These are phyloP conservation scores for Dioscorea alata DNA, from an alignment of 106 monocot species.

Conservation along the genomic window DNA sequence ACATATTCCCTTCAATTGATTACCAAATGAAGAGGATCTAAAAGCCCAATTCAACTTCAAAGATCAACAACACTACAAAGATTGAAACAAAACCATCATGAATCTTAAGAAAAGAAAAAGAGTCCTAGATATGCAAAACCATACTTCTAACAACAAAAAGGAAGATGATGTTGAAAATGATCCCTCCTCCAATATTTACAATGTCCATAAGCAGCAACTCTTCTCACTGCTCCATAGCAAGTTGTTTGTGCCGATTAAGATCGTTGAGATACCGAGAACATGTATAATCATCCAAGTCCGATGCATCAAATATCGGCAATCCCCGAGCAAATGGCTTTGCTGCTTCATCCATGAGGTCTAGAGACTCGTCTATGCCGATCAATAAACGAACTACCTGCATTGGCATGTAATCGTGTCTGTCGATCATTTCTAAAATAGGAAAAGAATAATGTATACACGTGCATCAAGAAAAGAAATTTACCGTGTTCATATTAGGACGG, in stretches of 20 bases:
- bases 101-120: too few relatives aligned
- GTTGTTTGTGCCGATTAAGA: conserved; percentile 79
- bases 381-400: conserved; percentile 46
- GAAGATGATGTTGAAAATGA: too few relatives aligned
- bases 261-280: conserved; percentile 73
- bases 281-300: conserved; percentile 64
- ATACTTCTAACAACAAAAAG: too few relatives aligned
- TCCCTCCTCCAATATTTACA: too few relatives aligned
- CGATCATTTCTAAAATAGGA: background rate
- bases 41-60: too few relatives aligned
- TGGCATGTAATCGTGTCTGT: background rate
- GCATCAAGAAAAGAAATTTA: conserved; percentile 2
- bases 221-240: conserved; percentile 66
- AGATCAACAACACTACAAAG: too few relatives aligned
- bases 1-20: too few relatives aligned
- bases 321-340: conserved; percentile 9
- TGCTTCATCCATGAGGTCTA: conserved; percentile 20
- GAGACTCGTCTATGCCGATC: conserved; percentile 37
- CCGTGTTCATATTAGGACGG: conserved; percentile 73
- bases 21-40: too few relatives aligned
- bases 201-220: too few relatives aligned
- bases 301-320: conserved; percentile 28
- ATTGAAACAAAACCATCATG: too few relatives aligned
- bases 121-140: too few relatives aligned
- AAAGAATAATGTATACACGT: too few relatives aligned